Percentiles rank a stretch among this genome's conserved stretches.
phyloP scores from a whole-genome alignment of 2,329 filamentous ascomycete genomes.

The Phoma herbarum region DNA sequence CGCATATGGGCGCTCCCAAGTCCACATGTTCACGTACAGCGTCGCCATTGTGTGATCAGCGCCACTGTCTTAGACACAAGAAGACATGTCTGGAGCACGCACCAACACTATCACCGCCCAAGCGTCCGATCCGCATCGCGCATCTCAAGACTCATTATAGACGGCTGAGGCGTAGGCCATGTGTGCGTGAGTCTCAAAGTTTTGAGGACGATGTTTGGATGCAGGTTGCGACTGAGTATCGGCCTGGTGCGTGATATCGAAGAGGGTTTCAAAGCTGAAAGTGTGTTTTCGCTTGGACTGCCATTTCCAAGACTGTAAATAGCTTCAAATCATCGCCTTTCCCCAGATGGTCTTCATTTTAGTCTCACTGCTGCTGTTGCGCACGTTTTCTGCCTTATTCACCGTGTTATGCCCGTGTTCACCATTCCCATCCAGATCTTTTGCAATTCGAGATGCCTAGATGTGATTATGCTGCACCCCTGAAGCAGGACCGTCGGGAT shows the following conservation, averaged over 20 bases:
- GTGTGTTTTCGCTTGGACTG: no score
- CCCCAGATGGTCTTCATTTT: background rate
- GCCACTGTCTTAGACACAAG: constrained; percentile 15
- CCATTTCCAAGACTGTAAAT: background rate
- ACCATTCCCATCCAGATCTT: no score
- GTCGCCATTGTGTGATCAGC: constrained; percentile 4
- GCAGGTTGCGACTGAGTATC: constrained; percentile 8
- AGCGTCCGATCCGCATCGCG: background rate
- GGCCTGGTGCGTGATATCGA: background rate
- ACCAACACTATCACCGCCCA: background rate
- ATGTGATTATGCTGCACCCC: constrained; percentile 10
- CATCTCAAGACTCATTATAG: background rate
- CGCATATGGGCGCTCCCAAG: background rate
- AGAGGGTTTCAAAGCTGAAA: background rate
- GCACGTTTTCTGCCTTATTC: no score
- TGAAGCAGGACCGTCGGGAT: background rate
- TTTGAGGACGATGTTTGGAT: constrained; percentile 13
- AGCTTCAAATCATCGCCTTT: background rate
- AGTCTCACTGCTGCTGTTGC: background rate
- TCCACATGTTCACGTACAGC: background rate
- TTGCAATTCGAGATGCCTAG: no score
- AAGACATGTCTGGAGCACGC: constrained; percentile 12
- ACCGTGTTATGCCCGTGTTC: no score
- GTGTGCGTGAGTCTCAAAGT: background rate
- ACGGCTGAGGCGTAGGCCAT: background rate